These are phyloP conservation scores for Metarhizium anisopliae DNA, from an alignment of 2,329 filamentous ascomycete species.

Conservation along the genomic window DNA sequence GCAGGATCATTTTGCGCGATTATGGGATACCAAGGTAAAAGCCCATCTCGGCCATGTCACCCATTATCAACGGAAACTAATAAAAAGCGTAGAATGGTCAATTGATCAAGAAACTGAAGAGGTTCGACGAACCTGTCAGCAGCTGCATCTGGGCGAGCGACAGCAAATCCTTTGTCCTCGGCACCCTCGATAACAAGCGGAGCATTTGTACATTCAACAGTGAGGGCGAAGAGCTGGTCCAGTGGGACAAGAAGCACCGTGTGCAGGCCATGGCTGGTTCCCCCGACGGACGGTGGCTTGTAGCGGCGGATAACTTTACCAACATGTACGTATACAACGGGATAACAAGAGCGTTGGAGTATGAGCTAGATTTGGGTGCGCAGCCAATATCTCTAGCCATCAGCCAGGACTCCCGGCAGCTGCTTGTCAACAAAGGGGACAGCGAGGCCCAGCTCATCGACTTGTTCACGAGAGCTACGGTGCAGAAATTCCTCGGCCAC, in stretches of 20 bases:
- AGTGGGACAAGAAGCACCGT: slow-evolving; percentile 63
- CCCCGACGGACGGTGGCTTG: slow-evolving; percentile 67
- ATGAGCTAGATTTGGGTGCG: slow-evolving; percentile 55
- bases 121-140: slow-evolving; percentile 77
- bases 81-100: slow-evolving; percentile 44
- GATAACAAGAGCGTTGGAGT: slow-evolving; percentile 62
- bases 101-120: slow-evolving; percentile 53
- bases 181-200: slow-evolving; percentile 58
- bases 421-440: slow-evolving; percentile 75
- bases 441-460: slow-evolving; percentile 73
- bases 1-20: slow-evolving; percentile 59
- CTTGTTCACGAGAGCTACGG: slow-evolving; percentile 59
- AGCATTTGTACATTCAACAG: slow-evolving; percentile 66
- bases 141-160: slow-evolving; percentile 84
- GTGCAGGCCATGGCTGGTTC: slow-evolving; percentile 83
- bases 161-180: slow-evolving; percentile 68
- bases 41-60: not conserved
- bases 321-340: slow-evolving; percentile 79
- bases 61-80: not conserved
- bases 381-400: slow-evolving; percentile 73
- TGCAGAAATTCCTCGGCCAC: slow-evolving; percentile 69
- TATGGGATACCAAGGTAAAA: slow-evolving; percentile 66
- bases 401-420: slow-evolving; percentile 67
- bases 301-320: slow-evolving; percentile 63
- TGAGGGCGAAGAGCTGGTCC: slow-evolving; percentile 50